Evolutionary conservation across 768 basidiomycete species (phyloP), one percentile per base, ranked within the genome.

Genomic region (Lactarius hatsudake): DNA sequence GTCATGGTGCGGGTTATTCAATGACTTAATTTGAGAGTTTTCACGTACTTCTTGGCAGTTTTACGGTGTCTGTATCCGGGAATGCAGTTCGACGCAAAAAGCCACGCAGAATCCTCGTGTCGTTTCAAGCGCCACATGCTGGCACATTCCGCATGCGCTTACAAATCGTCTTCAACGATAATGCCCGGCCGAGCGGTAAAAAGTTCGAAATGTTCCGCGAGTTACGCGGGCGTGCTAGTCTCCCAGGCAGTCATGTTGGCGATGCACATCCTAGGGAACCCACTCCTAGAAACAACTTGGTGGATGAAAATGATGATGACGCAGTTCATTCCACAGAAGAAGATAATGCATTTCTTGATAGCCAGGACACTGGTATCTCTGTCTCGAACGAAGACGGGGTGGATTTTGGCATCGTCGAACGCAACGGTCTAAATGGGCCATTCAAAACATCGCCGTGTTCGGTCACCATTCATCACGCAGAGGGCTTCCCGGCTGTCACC

Each of bases 401-500:
- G 17, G 81, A 88, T 70, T 83, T 88, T 60, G 85, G 79, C 5
- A 76, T 87, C 51, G 71, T 88, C 4, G 80, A 83, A 23, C 72
- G 75, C 5, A 64, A 67, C 0, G 73, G 71, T 18, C 79, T 79
- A 1, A 53, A 63, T 7, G 56, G 32, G 17, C 73, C 73, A 2
- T 65, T 71, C 32, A 45, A 38, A 10, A 62, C 53, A 8, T 34
- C 32, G 42, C 18, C 17, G 38, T 48, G 12, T 40, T 74, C 13
- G 48, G 57, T 17, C 48, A 76, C 20, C 42, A 71, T 57, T 69
- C 54, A 38, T 66, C 69, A 36, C 40, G 59, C 26, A 57, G 67
- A 20, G 17, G 63, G 45, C 34, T 43, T 36, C 63, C 38, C 65
- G 15, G 12, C 38, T 72, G 56, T 43, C 63, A 62, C 54, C 10